A percentile compares a stretch with the other conserved stretches of the same genome.
Conservation (phyloP, 2,329 filamentous ascomycete species). For the Aspergillus awamori region DNA sequence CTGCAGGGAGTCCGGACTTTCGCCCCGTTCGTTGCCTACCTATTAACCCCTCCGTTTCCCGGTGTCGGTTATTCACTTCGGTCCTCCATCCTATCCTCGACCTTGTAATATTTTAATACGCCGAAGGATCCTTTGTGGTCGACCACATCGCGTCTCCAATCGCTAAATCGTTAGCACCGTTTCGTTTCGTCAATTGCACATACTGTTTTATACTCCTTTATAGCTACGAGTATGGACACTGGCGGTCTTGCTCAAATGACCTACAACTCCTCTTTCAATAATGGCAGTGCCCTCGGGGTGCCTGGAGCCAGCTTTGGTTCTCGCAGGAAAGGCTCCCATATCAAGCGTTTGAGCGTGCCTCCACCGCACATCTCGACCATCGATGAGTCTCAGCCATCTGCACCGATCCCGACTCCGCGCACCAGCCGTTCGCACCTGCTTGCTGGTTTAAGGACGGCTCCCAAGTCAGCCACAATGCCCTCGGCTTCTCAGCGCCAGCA, state of each 20-base stretch:
- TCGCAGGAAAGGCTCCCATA: conserved; percentile 78
- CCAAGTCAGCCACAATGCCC: conserved; percentile 79
- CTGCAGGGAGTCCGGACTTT: conserved; percentile 9
- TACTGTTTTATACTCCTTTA: conserved; percentile 31
- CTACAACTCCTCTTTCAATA: conserved; percentile 74
- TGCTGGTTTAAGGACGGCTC: conserved; percentile 88
- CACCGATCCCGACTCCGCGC: conserved; percentile 76
- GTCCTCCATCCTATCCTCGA: conserved; percentile 22
- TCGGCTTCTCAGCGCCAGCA: conserved; percentile 65
- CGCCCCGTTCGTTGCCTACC: conserved; percentile 21
- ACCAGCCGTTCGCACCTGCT: conserved; percentile 94
- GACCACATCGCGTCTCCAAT: conserved; percentile 16
- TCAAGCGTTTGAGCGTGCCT: conserved; percentile 85
- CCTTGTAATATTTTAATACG: conserved; percentile 38
- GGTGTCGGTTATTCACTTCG: conserved; percentile 17
- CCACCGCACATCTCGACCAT: conserved; percentile 70
- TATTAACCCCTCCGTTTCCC: conserved; percentile 12
- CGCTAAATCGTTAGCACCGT: conserved; percentile 27
- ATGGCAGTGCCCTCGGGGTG: conserved; percentile 69
- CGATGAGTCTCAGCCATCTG: conserved; percentile 66
- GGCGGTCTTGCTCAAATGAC: conserved; percentile 99
- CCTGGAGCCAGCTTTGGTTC: conserved; percentile 82
- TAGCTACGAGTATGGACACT: conserved; percentile 71
- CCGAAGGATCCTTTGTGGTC: conserved; percentile 15
- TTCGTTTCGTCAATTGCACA: conserved; percentile 31